Conservation (phyloP, 2,329 filamentous ascomycete species). For the Beauveria brongniartii region DNA sequence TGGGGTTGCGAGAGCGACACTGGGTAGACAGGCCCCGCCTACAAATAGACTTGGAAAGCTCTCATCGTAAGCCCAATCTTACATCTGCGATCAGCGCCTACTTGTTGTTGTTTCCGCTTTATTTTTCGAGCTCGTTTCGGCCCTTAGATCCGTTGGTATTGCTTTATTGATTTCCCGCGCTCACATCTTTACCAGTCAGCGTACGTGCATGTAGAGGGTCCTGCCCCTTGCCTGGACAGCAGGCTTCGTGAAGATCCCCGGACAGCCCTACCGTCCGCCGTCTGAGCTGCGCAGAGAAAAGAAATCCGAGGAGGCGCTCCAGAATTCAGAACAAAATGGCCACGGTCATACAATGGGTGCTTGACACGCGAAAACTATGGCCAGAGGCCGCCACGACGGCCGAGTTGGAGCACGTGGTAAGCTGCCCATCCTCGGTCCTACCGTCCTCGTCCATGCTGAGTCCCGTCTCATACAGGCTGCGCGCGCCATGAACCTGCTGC, state of each 20-base stretch:
- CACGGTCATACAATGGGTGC: constrained; percentile 48
- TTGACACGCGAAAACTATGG: constrained; percentile 54
- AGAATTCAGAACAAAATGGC: not conserved
- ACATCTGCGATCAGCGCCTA: not conserved
- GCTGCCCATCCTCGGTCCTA: constrained; percentile 12
- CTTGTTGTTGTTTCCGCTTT: not conserved
- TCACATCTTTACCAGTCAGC: not conserved
- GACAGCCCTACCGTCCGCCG: not conserved
- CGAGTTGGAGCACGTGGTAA: constrained; percentile 39
- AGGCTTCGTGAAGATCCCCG: not conserved
- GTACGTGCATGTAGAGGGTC: not conserved
- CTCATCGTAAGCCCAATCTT: constrained; percentile 1
- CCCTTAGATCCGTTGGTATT: not conserved
- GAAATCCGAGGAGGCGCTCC: not conserved
- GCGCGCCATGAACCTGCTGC: constrained; percentile 45
- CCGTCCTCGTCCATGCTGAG: not conserved
- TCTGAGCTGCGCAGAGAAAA: not conserved
- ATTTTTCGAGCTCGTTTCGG: not conserved
- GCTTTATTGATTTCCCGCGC: not conserved
- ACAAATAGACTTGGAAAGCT: not conserved
- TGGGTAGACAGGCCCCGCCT: not conserved
- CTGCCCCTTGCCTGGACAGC: too few species aligned
- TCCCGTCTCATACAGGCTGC: constrained; percentile 35
- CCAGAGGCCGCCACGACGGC: constrained; percentile 40
- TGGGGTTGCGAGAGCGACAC: not conserved